Base-by-base conservation (phyloP, 768 basidiomycete species). In the Sistotremastrum niveocremeum region DNA sequence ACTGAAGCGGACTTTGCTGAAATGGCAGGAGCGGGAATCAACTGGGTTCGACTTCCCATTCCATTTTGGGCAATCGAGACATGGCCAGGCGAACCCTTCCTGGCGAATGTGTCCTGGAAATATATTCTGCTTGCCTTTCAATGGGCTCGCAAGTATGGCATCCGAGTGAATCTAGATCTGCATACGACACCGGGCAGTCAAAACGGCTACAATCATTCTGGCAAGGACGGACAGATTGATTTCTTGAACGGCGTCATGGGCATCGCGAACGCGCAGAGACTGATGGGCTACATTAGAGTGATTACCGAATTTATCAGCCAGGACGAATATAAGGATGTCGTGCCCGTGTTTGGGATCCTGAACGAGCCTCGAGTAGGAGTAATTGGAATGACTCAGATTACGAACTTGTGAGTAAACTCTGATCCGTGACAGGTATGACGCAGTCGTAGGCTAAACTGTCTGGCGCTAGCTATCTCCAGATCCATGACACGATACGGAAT, bases 1-100 rank as follows among this genome's bases (percentile, higher is more conserved):
- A 91, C 84, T 46, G 87, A 91, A 59, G 66, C 84, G 64, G 90
- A 94, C 64, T 79, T 93, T 50, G 89, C 89, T 35, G 67, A 80
- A 57, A 93, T 95, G 49, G 87, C 90, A 39, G 83, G 76, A 37
- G 88, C 86, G 31, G 90, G 89, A 3, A 64, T 91, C 42, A 90
- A 87, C 64, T 91, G 81, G 72, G 63, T 93, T 40, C 74, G 87
- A 2, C 62, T 91, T 39, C 84, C 87, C 1, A 71, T 91, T 38
- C 76, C 82, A 2, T 91, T 77, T 64, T 94, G 89, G 89, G 83
- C 83, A 5, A 79, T 91, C 53, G 82, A 86, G 51, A 79, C 74
- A 8, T 77, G 77, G 68, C 62, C 66, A 28, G 74, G 73, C 30
- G 88, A 91, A 59, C 87, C 89, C 5, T 91, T 80, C 62, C 63